Conservation (phyloP, 352 stramenopile species). For the Pythium aphanidermatum region DNA sequence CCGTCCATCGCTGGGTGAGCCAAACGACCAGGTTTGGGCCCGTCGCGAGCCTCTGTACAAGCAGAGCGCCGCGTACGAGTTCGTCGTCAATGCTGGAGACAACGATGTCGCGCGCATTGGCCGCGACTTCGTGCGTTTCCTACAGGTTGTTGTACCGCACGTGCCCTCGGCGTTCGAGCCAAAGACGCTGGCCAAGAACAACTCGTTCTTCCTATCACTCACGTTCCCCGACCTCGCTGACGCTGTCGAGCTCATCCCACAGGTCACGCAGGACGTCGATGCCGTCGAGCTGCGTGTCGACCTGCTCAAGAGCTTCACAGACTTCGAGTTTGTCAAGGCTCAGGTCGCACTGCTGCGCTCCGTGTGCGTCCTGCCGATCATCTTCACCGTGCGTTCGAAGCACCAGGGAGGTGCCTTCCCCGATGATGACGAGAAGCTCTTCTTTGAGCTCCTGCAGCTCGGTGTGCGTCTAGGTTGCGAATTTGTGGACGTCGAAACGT, state of each 20-base stretch:
- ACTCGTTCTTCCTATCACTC: constrained; percentile 80
- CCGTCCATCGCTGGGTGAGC: constrained; percentile 55
- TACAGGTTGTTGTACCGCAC: constrained; percentile 46
- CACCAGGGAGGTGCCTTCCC: constrained; percentile 93
- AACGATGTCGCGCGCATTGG: constrained; percentile 47
- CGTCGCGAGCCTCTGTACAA: constrained; percentile 53
- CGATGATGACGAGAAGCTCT: constrained; percentile 82
- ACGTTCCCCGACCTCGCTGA: constrained; percentile 61
- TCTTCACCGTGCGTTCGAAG: constrained; percentile 95
- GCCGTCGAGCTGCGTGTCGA: constrained; percentile 96
- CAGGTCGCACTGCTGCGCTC: constrained; percentile 76
- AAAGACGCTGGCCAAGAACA: constrained; percentile 29
- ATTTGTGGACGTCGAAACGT: constrained; percentile 96
- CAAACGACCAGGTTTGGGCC: constrained; percentile 50
- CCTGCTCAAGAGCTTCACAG: constrained; percentile 61
- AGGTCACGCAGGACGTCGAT: constrained; percentile 85
- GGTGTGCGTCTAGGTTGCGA: constrained; percentile 92
- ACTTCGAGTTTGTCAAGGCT: constrained; percentile 57
- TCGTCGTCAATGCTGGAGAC: constrained; percentile 54
- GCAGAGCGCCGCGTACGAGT: constrained; percentile 48
- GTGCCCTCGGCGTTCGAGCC: constrained; percentile 46
- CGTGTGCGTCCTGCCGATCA: constrained; percentile 91
- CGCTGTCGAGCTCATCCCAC: constrained; percentile 32
- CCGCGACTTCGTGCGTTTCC: constrained; percentile 67
- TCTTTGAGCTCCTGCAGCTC: constrained; percentile 85